Evolutionary conservation across 2,329 filamentous ascomycete species (phyloP), one percentile per base, ranked within the genome.

Genomic region (Colletotrichum cuscutae): DNA sequence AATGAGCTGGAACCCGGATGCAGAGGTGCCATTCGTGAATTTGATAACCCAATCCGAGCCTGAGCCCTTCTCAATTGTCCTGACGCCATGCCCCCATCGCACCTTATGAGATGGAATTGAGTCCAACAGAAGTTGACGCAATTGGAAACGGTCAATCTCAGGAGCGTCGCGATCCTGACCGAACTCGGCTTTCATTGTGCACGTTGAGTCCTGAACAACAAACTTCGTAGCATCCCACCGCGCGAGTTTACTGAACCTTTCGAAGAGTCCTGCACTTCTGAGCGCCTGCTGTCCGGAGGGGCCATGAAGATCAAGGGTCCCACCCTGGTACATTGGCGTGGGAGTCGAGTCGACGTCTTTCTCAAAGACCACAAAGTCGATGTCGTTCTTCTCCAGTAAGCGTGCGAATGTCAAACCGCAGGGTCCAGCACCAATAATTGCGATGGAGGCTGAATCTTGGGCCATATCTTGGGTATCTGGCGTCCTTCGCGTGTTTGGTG

Each of bases 281-380:
- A 89, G 76, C 0, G 85, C 87, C 3, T 80, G 77, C 5, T 86
- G 82, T 0, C 87, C 87, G 1, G 83, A 82, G 6, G 81, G 76
- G 1, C 81, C 78, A 75, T 89, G 87, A 1, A 90, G 80, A 74
- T 89, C 88, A 3, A 90, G 83, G 68, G 78, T 85, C 12, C 87
- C 87, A 6, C 79, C 77, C 2, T 75, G 75, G 0, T 74, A 63
- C 1, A 77, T 79, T 11, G 80, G 81, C 12, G 75, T 75, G 6
- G 24, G 68, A 9, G 37, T 46, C 2, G 63, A 46, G 46, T 60
- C 37, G 11, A n/a, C 30, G 1, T 76, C 67, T 15, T 81, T 80
- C 52, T 85, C 83, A 46, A 79, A 84, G 58, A 85, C 76, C 4
- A 77, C 81, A 64, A 79, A 80, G 3, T 77, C 78, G 53, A 84